A percentile compares a stretch with the other conserved stretches of the same genome.
Conservation (phyloP, 1,284 basidiomycete species). For the Cutaneotrichosporon cutaneum region DNA sequence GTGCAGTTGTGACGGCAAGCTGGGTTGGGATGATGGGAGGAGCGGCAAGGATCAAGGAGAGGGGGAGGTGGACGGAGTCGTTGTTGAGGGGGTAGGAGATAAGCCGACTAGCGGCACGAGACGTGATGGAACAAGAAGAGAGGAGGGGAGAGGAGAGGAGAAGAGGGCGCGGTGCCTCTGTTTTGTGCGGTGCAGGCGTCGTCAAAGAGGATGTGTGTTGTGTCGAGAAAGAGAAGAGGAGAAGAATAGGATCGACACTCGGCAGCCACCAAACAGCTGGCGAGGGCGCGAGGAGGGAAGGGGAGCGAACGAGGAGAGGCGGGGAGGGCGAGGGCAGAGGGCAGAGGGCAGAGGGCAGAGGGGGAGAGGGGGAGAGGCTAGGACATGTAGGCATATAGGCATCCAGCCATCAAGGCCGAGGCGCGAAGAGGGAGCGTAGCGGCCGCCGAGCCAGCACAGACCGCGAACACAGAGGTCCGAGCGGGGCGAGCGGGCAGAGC, state of each 20-base stretch:
- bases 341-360: neutral
- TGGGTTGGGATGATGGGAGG: no score
- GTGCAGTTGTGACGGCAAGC: neutral
- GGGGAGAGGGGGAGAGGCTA: neutral
- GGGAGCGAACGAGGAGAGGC: neutral
- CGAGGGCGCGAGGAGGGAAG: neutral
- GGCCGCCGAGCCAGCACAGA: neutral
- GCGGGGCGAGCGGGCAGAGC: neutral
- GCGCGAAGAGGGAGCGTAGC: neutral
- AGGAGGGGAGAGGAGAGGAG: neutral
- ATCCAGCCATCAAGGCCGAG: neutral
- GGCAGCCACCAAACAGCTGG: neutral
- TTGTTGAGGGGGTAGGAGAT: neutral
- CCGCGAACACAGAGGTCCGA: neutral
- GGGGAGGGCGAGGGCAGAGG: neutral
- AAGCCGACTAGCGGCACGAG: neutral
- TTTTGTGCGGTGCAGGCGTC: neutral
- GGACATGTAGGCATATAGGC: no score
- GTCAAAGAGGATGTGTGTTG: neutral
- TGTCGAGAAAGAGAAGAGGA: neutral
- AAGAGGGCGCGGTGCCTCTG: neutral
- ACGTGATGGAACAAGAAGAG: neutral
- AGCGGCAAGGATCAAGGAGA: neutral
- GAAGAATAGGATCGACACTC: neutral
- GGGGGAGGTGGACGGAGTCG: neutral